Percentiles rank a stretch among this genome's conserved stretches.
These are phyloP conservation scores for Talaromyces liani DNA, from an alignment of 495 filamentous ascomycete genomes.

Conservation along the genomic window DNA sequence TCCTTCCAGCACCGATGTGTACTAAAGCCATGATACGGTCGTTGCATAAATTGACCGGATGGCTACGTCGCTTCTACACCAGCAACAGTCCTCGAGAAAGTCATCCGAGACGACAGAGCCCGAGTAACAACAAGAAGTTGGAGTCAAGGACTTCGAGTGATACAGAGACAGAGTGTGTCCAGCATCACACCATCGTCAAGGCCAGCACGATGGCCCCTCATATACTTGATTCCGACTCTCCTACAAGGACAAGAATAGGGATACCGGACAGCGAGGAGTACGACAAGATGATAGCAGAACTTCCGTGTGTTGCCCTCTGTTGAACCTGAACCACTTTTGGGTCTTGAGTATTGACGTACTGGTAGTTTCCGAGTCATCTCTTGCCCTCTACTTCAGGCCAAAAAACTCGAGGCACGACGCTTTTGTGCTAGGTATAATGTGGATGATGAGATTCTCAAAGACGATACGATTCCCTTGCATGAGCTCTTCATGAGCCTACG, in stretches of 20 bases:
- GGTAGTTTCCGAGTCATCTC: neutral
- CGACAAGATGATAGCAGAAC: conserved; percentile 1
- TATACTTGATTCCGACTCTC: neutral
- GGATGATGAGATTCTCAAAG: conserved; percentile 3
- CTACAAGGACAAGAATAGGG: neutral
- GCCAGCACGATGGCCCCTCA: neutral
- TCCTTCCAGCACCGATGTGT: neutral
- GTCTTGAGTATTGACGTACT: neutral
- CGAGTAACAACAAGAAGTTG: neutral
- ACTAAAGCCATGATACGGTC: neutral
- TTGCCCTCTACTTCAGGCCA: conserved; percentile 2
- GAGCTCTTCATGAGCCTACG: neutral
- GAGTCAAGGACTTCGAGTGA: conserved; percentile 2
- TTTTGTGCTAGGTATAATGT: conserved; percentile 8
- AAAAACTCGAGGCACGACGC: conserved; percentile 3
- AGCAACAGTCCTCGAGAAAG: neutral
- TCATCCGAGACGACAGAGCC: neutral
- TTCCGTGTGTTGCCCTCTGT: neutral
- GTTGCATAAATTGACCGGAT: conserved; percentile 1
- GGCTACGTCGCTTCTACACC: conserved; percentile 1
- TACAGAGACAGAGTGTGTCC: neutral
- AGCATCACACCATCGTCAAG: neutral
- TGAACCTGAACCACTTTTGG: neutral
- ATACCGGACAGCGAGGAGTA: conserved; percentile 1
- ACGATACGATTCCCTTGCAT: neutral